Evolutionary conservation across 2,329 filamentous ascomycete genomes (phyloP), one percentile per base, ranked within the genome.

Genomic region (Boeremia exigua): DNA sequence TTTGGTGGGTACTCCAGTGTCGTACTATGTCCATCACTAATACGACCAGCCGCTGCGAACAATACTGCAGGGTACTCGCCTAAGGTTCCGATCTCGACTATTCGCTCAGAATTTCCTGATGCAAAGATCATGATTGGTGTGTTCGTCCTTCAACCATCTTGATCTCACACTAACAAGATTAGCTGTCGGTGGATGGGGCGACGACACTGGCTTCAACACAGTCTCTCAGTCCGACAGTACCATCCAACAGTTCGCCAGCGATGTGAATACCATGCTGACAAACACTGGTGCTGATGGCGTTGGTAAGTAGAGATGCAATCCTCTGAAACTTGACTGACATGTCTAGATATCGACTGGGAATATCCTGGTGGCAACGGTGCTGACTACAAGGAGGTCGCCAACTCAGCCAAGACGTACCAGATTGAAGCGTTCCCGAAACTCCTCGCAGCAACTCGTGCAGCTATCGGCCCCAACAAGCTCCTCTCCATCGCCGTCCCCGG

Each of bases 121-220:
- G 86, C 87, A 17, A 87, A 88, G 62, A 74, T 92, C 19, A 82
- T 88, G 77, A 81, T 92, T 33, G 54, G 54, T 53, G 32, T 1
- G 45, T 29, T 2, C n/a, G 10, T 17, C 2, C 11, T 17, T 12
- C 38, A 19, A 4, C 14, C 3, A n/a, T n/a, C 2, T 8, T 17
- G 4, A 6, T 14, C 1, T 28, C 5, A 7, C 33, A 32, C 54
- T 57, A 14, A 58, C 36, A 17, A 49, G 23, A 5, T 6, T 34
- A 58, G 88, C 89, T 17, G 85, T 92, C 59, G 89, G 89, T 10
- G 89, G 89, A 48, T 92, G 89, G 89, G 88, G 88, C 0, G 87
- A 91, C 56, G 86, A 83, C 0, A 70, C 73, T 6, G 88, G 88
- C 0, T 92, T 90, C 66, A 81, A 82, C 0, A 71, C 55, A 1